Base-by-base conservation (phyloP, 2,329 filamentous ascomycete genomes). In the Paraconiothyrium brasiliense region DNA sequence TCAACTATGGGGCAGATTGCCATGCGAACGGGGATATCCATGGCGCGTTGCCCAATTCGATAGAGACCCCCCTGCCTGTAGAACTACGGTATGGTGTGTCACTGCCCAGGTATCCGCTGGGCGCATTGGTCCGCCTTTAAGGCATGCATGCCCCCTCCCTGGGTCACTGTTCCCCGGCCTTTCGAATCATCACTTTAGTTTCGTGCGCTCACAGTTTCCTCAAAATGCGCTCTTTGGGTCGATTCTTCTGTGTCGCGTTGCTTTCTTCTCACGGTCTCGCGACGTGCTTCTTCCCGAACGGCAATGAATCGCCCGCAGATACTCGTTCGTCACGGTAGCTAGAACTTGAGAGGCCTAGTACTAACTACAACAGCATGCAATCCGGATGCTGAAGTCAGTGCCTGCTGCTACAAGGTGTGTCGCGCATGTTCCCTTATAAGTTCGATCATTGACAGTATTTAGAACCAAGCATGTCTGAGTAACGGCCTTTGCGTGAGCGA, bases 381-480 rank as follows among this genome's bases (percentile, higher is more conserved):
- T 43, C 66, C 66, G 2, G 62, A 62, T 49, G 41, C 65, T 7
- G 35, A 66, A 32, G 71, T 71, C 3, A 72, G 70, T 9, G 63
- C 66, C 1, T 75, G 70, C 56, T 74, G 72, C 54, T 75, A 61
- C 46, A 63, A 72, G 44, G 64, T 64, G 56, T 35, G 59, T 35
- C n/a, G 8, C 22, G 11, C 24, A 11, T 47, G 14, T 16, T 41
- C 14, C 6, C 39, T 47, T 30, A 5, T n/a, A 41, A 8, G 9
- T 10, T 8, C 20, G 59, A 49, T 20, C 37, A 11, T 32, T 56
- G 37, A 55, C 41, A 61, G 20, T 34, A 10, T 30, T 34, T 14
- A 14, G 62, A 67, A 64, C 16, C 72, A 75, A 64, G 71, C 72
- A 13, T 75, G 72, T 59, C 64, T 75, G n/a, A 73, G 70, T 20